These are phyloP conservation scores for Salix viminalis DNA, from an alignment of 345 rosid species.

Conservation along the genomic window DNA sequence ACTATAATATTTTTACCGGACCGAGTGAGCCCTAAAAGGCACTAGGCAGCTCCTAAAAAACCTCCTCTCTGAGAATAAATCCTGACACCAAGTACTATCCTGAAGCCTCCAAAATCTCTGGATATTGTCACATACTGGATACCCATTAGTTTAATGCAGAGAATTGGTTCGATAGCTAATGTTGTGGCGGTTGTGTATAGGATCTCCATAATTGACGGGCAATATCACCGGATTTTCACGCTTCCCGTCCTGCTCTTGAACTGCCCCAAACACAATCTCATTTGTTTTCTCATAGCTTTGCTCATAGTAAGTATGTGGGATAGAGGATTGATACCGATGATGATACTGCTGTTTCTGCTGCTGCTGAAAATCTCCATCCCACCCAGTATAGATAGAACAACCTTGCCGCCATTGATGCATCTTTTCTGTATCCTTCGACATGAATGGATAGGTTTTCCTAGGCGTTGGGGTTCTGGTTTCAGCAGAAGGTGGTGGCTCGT, in stretches of 20 bases:
- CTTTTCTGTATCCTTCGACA: conserved; percentile 93
- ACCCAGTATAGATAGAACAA: conserved; percentile 60
- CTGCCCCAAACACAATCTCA: conserved; percentile 85
- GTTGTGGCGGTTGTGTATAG: conserved; percentile 41
- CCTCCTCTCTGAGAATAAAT: not conserved
- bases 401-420: conserved; percentile 84
- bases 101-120: conserved; percentile 11
- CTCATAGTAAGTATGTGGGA: conserved; percentile 72
- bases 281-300: conserved; percentile 68
- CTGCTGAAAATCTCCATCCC: conserved; percentile 49
- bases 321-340: conserved; percentile 62
- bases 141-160: conserved; percentile 30
- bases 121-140: not conserved
- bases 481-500: conserved; percentile 85
- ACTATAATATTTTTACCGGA: conserved; percentile 5
- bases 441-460: conserved; percentile 79
- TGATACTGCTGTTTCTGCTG: conserved; percentile 51
- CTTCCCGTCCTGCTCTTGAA: conserved; percentile 63
- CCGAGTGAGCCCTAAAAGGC: not conserved
- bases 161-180: conserved; percentile 43
- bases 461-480: conserved; percentile 85
- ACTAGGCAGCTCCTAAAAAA: conserved; percentile 10
- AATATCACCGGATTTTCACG: conserved; percentile 39
- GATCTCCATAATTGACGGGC: conserved; percentile 55
- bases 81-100: conserved; percentile 3